A percentile compares a stretch with the other conserved stretches of the same genome.
Conservation (phyloP, 192 early-diverging fungal species). For the Coemansia asiatica region DNA sequence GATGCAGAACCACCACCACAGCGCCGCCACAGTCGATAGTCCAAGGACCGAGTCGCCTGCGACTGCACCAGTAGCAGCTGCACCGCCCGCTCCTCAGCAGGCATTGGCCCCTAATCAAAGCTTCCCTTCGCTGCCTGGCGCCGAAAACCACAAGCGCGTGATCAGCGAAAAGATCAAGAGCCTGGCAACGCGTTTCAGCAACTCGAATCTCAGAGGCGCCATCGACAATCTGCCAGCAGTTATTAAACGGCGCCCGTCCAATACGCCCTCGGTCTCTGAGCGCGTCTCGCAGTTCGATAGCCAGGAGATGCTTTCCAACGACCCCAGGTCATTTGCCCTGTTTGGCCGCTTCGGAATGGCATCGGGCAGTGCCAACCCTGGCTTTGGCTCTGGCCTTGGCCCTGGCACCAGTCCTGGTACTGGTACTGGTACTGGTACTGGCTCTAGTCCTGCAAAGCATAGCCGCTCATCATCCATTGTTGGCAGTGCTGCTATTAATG, state of each 20-base stretch:
- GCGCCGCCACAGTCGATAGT: neutral
- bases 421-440: neutral
- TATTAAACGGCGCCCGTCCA: conserved; percentile 38
- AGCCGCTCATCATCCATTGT: conserved; percentile 42
- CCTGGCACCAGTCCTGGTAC: neutral
- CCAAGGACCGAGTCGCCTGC: neutral
- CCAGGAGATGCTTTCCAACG: conserved; percentile 16
- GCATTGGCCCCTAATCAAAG: conserved; percentile 1
- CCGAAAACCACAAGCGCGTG: conserved; percentile 28
- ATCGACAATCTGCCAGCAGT: conserved; percentile 9
- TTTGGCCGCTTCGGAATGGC: conserved; percentile 52
- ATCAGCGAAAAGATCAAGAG: conserved; percentile 54
- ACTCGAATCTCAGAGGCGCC: conserved; percentile 34
- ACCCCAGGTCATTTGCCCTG: conserved; percentile 33
- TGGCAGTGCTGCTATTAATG: conserved; percentile 2
- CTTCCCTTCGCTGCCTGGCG: conserved; percentile 6
- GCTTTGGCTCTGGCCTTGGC: neutral
- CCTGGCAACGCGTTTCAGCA: conserved; percentile 47
- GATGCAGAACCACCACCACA: neutral
- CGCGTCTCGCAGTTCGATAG: conserved; percentile 50
- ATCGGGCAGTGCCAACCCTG: conserved; percentile 7
- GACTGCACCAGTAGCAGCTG: neutral
- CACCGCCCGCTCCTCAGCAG: conserved; percentile 4
- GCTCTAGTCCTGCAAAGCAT: conserved; percentile 14
- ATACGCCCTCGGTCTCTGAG: conserved; percentile 50